phyloP scores from a whole-genome alignment of 2,329 filamentous ascomycete species.

The Hymenoscyphus infarciens region DNA sequence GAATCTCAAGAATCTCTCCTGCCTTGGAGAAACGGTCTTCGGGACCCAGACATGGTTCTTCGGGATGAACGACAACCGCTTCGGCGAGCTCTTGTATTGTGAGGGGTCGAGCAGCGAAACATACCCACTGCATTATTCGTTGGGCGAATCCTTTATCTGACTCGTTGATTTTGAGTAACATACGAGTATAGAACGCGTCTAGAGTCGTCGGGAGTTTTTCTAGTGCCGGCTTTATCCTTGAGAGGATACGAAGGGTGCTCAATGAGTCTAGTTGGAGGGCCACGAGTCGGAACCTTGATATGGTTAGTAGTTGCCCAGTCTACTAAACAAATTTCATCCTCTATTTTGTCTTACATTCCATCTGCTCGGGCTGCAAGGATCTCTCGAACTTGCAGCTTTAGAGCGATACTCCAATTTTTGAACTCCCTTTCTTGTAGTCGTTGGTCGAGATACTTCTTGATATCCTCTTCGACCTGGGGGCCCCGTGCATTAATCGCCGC shows the following conservation, averaged over 20 bases:
- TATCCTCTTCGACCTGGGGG: constrained; percentile 7
- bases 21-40: not conserved
- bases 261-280: constrained; percentile 19
- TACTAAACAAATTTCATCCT: not conserved
- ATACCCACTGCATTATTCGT: constrained; percentile 27
- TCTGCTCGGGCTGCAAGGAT: constrained; percentile 8
- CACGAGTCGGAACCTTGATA: constrained; percentile 20
- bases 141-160: constrained; percentile 4
- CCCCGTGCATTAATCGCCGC: not conserved
- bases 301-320: not conserved
- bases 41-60: not conserved
- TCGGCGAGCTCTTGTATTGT: constrained; percentile 4
- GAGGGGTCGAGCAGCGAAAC: constrained; percentile 15
- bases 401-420: not conserved
- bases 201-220: constrained; percentile 14
- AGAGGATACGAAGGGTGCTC: not conserved
- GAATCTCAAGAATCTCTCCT: not conserved
- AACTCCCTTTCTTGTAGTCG: constrained; percentile 4
- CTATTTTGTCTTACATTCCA: constrained; percentile 11
- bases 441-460: constrained; percentile 10
- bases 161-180: constrained; percentile 7
- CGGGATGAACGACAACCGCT: not conserved
- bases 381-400: not conserved
- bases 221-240: constrained; percentile 2
- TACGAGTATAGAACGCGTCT: constrained; percentile 17